Evolutionary conservation across 495 filamentous ascomycete species (phyloP).

Genomic region (Lineolata rhizophorae): DNA sequence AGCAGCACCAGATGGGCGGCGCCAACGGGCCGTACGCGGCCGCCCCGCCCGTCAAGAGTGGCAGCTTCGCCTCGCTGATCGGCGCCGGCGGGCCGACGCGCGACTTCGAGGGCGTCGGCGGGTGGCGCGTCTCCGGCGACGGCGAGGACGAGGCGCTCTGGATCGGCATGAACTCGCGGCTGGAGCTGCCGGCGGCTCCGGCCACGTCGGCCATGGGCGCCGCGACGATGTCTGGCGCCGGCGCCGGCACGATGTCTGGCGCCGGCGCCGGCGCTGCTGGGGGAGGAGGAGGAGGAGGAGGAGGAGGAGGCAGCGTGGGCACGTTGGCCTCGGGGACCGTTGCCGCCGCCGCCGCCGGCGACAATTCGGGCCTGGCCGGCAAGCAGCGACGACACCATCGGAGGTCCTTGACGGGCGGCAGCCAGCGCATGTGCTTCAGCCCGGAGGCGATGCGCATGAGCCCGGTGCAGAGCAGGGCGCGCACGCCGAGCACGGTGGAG

Average conservation of each 20-base stretch:
- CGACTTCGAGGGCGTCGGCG: conserved; percentile 75
- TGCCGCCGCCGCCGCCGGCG: too few species aligned
- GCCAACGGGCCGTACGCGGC: too few species aligned
- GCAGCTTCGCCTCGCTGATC: conserved; percentile 10
- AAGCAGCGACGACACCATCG: conserved; percentile 5
- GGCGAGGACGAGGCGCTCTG: conserved; percentile 40
- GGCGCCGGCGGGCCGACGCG: conserved; percentile 23
- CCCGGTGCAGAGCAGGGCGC: conserved; percentile 10
- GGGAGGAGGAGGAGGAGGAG: too few species aligned
- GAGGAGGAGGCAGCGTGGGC: too few species aligned
- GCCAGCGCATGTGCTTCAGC: conserved; percentile 7
- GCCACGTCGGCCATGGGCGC: too few species aligned
- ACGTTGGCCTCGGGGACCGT: too few species aligned
- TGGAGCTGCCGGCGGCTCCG: conserved; percentile 33
- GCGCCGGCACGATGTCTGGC: background rate
- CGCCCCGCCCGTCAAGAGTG: conserved; percentile 11
- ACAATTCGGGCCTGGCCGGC: too few species aligned
- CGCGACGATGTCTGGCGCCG: background rate
- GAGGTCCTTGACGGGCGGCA: conserved; percentile 9
- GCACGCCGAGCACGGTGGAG: conserved; percentile 11
- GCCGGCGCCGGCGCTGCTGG: too few species aligned
- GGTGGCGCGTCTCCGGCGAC: conserved; percentile 40
- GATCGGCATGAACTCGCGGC: conserved; percentile 50
- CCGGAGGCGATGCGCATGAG: conserved; percentile 10
- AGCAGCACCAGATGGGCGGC: too few species aligned